phyloP scores from a whole-genome alignment of 441 rosid species.

The Dalechampia spathulata region DNA sequence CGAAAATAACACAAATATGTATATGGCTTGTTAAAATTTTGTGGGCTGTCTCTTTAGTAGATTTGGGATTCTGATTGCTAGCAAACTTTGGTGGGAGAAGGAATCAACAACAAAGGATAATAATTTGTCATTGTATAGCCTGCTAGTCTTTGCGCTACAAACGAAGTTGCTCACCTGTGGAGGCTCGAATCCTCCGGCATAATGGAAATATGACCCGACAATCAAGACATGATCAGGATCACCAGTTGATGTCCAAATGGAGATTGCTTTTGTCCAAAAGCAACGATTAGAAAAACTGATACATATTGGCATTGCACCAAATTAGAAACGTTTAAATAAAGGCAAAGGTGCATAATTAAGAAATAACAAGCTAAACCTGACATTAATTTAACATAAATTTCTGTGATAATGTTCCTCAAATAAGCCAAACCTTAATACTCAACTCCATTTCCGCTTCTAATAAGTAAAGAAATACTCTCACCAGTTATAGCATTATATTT shows the following conservation, averaged over 20 bases:
- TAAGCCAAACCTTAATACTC: neutral
- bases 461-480: neutral
- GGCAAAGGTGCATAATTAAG: neutral
- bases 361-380: neutral
- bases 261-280: constrained; percentile 93
- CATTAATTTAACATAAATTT: neutral
- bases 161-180: constrained; percentile 50
- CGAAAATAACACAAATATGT: too few relatives aligned
- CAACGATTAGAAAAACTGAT: constrained; percentile 88
- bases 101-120: too few relatives aligned
- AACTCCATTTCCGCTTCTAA: neutral
- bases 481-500: neutral
- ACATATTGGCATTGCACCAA: constrained; percentile 7
- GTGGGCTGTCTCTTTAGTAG: too few relatives aligned
- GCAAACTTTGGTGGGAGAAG: too few relatives aligned
- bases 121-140: too few relatives aligned
- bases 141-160: too few relatives aligned
- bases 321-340: constrained; percentile 7
- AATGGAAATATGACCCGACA: constrained; percentile 89
- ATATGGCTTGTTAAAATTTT: too few relatives aligned
- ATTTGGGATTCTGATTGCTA: too few relatives aligned
- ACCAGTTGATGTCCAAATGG: constrained; percentile 89
- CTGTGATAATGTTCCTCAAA: neutral
- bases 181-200: constrained; percentile 86
- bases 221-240: constrained; percentile 83